Evolutionary conservation across 345 rosid species (phyloP).

Genomic region (Balakata baccata): DNA sequence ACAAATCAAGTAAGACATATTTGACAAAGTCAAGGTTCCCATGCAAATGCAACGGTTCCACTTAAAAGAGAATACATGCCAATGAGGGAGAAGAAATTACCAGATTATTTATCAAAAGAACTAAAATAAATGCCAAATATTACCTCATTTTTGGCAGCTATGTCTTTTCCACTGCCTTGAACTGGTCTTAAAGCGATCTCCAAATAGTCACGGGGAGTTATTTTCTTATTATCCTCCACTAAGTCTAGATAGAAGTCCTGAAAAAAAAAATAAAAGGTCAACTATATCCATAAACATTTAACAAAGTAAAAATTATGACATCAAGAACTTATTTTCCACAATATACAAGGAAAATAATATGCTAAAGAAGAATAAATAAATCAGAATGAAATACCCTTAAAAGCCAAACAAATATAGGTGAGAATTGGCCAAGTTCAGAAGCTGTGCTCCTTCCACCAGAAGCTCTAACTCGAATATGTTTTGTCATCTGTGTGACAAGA

Average conservation of each 20-base stretch:
- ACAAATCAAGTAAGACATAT: no score
- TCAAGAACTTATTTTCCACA: neutral
- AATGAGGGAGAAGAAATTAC: neutral
- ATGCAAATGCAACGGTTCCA: neutral
- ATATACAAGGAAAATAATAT: neutral
- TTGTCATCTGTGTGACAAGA: constrained; percentile 95
- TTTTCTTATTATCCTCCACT: constrained; percentile 74
- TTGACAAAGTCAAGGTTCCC: neutral
- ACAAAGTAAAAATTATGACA: no score
- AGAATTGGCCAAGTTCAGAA: constrained; percentile 88
- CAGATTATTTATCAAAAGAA: neutral
- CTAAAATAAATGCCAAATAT: constrained; percentile 2
- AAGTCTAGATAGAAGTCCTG: constrained; percentile 95
- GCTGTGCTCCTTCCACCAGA: constrained; percentile 70
- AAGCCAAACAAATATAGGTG: constrained; percentile 99
- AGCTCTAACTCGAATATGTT: constrained; percentile 93
- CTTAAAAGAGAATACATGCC: neutral
- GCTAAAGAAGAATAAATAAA: neutral
- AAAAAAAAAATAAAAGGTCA: neutral
- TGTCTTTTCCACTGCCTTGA: constrained; percentile 75
- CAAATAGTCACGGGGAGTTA: constrained; percentile 90
- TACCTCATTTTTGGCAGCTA: constrained; percentile 94
- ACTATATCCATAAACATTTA: no score
- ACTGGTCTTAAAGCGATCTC: constrained; percentile 88
- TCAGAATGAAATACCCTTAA: constrained; percentile 59